Evolutionary conservation across 768 basidiomycete genomes (phyloP).

Genomic region (Termitomyces sp.): DNA sequence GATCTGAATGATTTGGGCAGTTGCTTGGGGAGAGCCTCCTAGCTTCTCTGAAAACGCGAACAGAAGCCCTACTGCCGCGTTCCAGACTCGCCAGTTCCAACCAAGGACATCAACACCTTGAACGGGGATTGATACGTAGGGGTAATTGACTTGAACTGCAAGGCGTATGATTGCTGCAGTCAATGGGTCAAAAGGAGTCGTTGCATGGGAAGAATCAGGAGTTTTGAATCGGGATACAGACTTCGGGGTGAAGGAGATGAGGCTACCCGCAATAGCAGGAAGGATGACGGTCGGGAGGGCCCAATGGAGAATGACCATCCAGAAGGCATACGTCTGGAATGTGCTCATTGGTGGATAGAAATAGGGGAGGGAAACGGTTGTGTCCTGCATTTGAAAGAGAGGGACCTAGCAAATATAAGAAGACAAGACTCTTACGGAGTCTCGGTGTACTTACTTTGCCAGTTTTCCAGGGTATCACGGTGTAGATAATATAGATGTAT

Average conservation of each 20-base stretch:
- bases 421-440: background rate
- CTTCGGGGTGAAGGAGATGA: conserved; percentile 61
- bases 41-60: conserved; percentile 73
- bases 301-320: conserved; percentile 61
- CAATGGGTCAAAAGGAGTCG: conserved; percentile 54
- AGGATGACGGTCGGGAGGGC: conserved; percentile 57
- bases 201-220: conserved; percentile 13
- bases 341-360: conserved; percentile 48
- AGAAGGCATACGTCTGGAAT: conserved; percentile 48
- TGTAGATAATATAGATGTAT: conserved; percentile 49
- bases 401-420: conserved; percentile 23
- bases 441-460: conserved; percentile 34
- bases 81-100: conserved; percentile 52
- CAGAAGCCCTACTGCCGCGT: conserved; percentile 53
- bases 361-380: conserved; percentile 27
- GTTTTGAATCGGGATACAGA: conserved; percentile 17
- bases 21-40: conserved; percentile 39
- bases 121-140: conserved; percentile 36
- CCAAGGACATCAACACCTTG: conserved; percentile 56
- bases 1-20: conserved; percentile 28
- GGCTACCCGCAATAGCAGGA: conserved; percentile 53
- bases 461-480: conserved; percentile 52
- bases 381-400: conserved; percentile 21
- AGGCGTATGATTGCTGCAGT: conserved; percentile 65
- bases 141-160: conserved; percentile 60